Evolutionary conservation across 2,329 filamentous ascomycete species (phyloP), one percentile per base, ranked within the genome.

Genomic region (Claviceps spartinae): DNA sequence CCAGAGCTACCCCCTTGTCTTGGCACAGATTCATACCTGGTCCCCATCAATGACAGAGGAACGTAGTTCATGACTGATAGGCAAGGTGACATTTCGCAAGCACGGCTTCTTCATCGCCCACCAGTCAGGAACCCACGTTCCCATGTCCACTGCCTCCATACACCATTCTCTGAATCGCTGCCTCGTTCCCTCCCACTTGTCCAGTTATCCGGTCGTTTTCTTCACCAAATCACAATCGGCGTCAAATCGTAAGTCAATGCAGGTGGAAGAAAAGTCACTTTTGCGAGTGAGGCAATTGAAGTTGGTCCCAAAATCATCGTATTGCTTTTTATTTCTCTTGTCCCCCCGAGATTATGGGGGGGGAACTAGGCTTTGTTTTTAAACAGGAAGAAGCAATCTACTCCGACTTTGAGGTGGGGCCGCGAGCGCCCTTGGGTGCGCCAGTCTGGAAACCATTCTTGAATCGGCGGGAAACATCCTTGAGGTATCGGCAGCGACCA

Each of bases 381-480:
- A 24, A 42, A 43, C 20, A 43, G 24, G 24, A 43, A 5, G 14
- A 14, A 30, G 16, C 43, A n/a, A 20, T 46, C 53, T 58, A 58
- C 56, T 59, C 54, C 47, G 55, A 50, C 55, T 61, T 60, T 54
- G 53, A 53, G 42, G 51, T 46, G 16, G 54, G 46, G 51, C 55
- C 54, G 63, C 84, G 83, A 64, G 89, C 78, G 68, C 83, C 85
- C 79, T 94, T 90, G 70, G 89, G 89, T 65, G 79, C 74, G 70
- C 93, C 93, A 63, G 76, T 82, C 79, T 87, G 91, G 88, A 98
- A 98, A 66, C 89, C 90, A 78, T 98, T 98, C 81, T 72, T 88
- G 84, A 95, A 95, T 77, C 83, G 83, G 73, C 93, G 85, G 70
- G 89, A 79, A 71, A 98, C 84, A 67, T 80, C 81, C 82, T 94